Evolutionary conservation across 2,329 filamentous ascomycete species (phyloP), one percentile per base, ranked within the genome.

Genomic region (Coccinonectria pachysandricola): DNA sequence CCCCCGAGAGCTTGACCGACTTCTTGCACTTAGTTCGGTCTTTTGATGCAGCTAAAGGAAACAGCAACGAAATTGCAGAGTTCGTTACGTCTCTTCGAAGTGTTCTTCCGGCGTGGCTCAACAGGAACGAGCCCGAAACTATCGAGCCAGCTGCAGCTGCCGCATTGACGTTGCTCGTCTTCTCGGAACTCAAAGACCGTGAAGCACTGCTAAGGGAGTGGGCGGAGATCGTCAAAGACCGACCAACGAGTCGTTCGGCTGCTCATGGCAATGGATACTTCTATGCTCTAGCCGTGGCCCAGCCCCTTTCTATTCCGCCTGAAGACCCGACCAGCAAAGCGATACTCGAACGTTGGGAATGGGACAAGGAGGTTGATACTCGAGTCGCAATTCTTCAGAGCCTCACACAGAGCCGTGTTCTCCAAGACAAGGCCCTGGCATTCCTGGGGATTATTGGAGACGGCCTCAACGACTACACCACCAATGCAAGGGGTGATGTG

Each of bases 391-490:
- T 79, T 14, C 52, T 78, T 8, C 62, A 68, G 32, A 69, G 67
- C 25, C 51, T 79, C 15, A 52, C 60, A 2, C 56, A 56, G 17
- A 67, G 62, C 30, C 53, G 54, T 5, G 48, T 68, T 4, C 48
- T 74, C 4, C 50, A 44, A 19, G 46, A 59, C 15, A 55, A 59
- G 21, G 48, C 57, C 4, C 36, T 41, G 5, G 40, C 45, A 3
- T 67, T 75, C 31, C 34, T 69, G 2, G 41, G 45, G 0, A 36
- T 74, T 2, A 52, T 79, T 7, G 46, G 53, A 1, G 66, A 68
- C 20, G 74, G 78, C 0, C 56, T 98, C 15, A 79, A 88, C 39
- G 87, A 98, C 49, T 96, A 96, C 47, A 93, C 84, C 0, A 87
- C 84, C 4, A 88, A 84, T 39, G 78, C 87, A 9, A 68, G 86